These are phyloP conservation scores for Aureobasidium leucospermi DNA, from an alignment of 2,329 filamentous ascomycete species.

Conservation along the genomic window DNA sequence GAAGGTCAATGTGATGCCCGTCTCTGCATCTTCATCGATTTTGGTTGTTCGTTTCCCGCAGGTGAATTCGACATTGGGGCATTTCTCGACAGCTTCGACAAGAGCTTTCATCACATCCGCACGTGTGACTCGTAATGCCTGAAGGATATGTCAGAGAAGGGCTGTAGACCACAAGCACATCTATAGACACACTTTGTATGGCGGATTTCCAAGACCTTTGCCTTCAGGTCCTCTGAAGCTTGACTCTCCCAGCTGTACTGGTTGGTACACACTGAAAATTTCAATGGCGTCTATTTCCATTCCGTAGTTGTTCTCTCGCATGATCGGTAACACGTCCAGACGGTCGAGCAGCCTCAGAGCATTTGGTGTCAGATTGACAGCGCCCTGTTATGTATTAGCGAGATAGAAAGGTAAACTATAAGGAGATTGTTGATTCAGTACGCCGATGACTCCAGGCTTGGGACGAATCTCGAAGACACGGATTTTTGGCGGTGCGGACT, in stretches of 20 bases:
- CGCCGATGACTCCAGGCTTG: conserved; percentile 36
- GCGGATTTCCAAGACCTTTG: conserved; percentile 37
- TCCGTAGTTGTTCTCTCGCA: conserved; percentile 33
- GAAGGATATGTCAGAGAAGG: not conserved
- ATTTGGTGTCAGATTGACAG: conserved; percentile 42
- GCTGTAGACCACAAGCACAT: too few relatives aligned
- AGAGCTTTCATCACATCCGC: conserved; percentile 38
- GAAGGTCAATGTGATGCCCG: conserved; percentile 29
- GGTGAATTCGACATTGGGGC: conserved; percentile 34
- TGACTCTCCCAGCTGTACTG: conserved; percentile 34
- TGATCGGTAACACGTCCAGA: conserved; percentile 29
- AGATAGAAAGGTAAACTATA: too few relatives aligned
- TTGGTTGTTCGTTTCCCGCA: conserved; percentile 36
- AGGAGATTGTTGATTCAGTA: too few relatives aligned
- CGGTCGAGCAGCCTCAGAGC: conserved; percentile 35
- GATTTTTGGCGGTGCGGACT: conserved; percentile 31
- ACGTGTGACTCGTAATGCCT: conserved; percentile 36
- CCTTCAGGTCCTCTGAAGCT: conserved; percentile 36
- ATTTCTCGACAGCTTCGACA: conserved; percentile 32
- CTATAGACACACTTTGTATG: conserved; percentile 28
- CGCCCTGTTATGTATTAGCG: conserved; percentile 21
- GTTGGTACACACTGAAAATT: conserved; percentile 38
- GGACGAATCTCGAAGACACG: conserved; percentile 44
- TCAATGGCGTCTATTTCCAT: conserved; percentile 37
- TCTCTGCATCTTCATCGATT: conserved; percentile 31